Conservation (phyloP, 2,329 filamentous ascomycete genomes). For the Chaetomiaceae sp. region DNA sequence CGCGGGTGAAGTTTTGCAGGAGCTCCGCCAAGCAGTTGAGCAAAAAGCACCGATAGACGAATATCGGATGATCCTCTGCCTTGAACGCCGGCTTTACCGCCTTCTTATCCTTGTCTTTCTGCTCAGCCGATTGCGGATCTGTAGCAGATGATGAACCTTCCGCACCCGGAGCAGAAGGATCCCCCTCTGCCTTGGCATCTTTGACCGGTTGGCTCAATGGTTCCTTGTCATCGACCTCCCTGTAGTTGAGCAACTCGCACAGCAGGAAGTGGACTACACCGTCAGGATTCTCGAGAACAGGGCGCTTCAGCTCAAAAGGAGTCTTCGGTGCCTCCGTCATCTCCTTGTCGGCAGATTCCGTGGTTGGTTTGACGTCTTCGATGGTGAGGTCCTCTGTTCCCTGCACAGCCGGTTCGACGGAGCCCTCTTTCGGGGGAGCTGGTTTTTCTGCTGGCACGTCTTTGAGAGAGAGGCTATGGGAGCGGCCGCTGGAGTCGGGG, state of each 20-base stretch:
- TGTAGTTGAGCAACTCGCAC: constrained; percentile 85
- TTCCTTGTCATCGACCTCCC: constrained; percentile 85
- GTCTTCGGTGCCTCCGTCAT: constrained; percentile 60
- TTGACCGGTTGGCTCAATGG: constrained; percentile 36
- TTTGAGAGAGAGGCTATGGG: constrained; percentile 39
- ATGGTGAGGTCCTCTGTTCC: constrained; percentile 42
- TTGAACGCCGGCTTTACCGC: constrained; percentile 72
- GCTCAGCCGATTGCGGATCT: constrained; percentile 17
- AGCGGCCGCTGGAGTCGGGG: constrained; percentile 27
- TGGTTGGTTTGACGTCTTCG: constrained; percentile 53
- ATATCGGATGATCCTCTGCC: constrained; percentile 87
- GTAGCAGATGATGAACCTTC: constrained; percentile 23
- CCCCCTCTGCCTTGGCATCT: constrained; percentile 34
- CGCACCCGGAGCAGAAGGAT: constrained; percentile 31
- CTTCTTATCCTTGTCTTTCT: constrained; percentile 56
- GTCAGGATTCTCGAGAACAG: constrained; percentile 85
- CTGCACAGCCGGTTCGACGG: constrained; percentile 40
- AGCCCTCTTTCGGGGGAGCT: constrained; percentile 30
- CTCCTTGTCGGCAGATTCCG: constrained; percentile 53
- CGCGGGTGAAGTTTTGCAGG: constrained; percentile 82
- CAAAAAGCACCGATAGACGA: constrained; percentile 92
- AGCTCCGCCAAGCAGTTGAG: constrained; percentile 88
- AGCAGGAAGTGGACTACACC: constrained; percentile 93
- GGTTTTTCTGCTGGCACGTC: constrained; percentile 27
- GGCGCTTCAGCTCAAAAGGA: constrained; percentile 64